Evolutionary conservation across 2,329 filamentous ascomycete species (phyloP), one percentile per base, ranked within the genome.

Genomic region (Chalaropsis thielavioides): DNA sequence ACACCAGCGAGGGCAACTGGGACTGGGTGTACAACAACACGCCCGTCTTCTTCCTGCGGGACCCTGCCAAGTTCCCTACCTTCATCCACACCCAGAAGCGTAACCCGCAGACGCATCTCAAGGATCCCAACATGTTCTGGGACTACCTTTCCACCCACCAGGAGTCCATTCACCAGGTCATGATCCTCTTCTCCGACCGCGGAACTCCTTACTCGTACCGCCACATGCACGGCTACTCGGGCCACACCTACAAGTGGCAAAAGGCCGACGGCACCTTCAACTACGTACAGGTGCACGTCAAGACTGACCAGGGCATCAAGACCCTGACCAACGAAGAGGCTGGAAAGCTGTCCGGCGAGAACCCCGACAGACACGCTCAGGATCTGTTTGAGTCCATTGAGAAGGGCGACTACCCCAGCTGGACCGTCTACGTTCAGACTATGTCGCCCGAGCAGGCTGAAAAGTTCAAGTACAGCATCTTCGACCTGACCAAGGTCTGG

Each of bases 31-130:
- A 82, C 73, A 89, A 88, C 76, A 90, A 90, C 75, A 90, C 86
- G 0, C 87, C 87, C 1, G 79, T 90, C 31, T 91, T 91, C 79
- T 90, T 91, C 78, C 71, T 90, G 27, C 80, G 87, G 54, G 88
- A 90, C 69, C 86, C 87, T 1, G 80, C 81, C 71, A 89, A 90
- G 73, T 90, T 89, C 75, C 87, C 87, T 43, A 76, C 85, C 71
- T 86, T 90, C 74, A 89, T 89, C 68, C 87, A 89, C 76, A 88
- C 86, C 3, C 88, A 91, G 75, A 90, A 90, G 79, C 81, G 86
- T 61, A 80, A 90, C 74, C 87, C 87, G 0, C 80, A 84, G 69
- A 89, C 85, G 43, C 86, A 90, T 73, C 75, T 89, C 63, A 85
- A 83, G 60, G 83, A 88, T 73, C 83, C 85, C 17, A 87, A 83